These are phyloP conservation scores for Aquilaria yunnanensis DNA, from an alignment of 345 rosid species.

Conservation along the genomic window DNA sequence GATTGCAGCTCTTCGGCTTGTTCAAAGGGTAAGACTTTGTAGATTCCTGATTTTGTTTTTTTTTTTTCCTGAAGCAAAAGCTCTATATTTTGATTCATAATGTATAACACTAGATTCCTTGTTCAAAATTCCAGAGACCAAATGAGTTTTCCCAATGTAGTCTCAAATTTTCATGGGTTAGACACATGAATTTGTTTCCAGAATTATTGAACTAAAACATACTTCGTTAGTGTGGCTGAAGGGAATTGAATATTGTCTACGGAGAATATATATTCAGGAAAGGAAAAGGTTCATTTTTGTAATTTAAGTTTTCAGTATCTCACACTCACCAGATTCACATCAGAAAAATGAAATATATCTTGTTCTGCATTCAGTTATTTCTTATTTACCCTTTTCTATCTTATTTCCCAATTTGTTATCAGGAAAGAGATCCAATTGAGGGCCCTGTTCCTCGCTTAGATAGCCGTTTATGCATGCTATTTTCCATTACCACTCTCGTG, in stretches of 20 bases:
- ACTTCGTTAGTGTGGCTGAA: neutral
- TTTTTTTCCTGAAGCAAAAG: neutral
- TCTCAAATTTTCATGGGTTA: neutral
- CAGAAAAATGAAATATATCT: neutral
- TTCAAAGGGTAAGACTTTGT: slow-evolving; percentile 72
- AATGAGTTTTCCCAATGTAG: neutral
- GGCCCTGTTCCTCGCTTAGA: slow-evolving; percentile 88
- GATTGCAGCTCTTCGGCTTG: slow-evolving; percentile 91
- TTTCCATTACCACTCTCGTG: slow-evolving; percentile 72
- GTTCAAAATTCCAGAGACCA: neutral
- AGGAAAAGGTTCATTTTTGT: slow-evolving; percentile 2
- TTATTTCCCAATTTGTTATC: slow-evolving; percentile 12
- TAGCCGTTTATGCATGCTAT: slow-evolving; percentile 80
- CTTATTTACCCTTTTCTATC: neutral
- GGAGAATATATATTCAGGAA: neutral
- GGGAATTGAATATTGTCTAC: too few relatives aligned
- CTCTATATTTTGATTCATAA: neutral
- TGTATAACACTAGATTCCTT: neutral
- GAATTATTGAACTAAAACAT: neutral
- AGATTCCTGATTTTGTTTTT: neutral
- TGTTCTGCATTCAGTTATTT: slow-evolving; percentile 4
- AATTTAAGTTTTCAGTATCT: neutral
- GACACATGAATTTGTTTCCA: neutral
- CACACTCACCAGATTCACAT: neutral
- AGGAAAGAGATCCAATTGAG: slow-evolving; percentile 96